Conservation (phyloP, 2,329 filamentous ascomycete genomes). For the Sporothrix mexicana region DNA sequence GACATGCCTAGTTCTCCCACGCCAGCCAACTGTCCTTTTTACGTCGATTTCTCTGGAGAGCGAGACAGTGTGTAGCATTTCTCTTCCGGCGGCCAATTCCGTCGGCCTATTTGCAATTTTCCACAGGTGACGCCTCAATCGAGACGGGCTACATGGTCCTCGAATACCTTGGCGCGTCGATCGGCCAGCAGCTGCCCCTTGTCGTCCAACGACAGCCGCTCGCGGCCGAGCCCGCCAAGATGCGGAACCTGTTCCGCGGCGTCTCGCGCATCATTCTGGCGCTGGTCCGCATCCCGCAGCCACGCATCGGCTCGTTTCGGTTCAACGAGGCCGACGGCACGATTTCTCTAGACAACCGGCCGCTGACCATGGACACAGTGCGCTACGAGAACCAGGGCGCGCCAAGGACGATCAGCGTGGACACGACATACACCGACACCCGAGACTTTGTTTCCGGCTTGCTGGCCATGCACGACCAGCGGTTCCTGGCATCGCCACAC, state of each 20-base stretch:
- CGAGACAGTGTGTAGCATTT: background rate
- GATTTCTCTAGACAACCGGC: constrained; percentile 32
- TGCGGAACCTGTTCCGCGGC: constrained; percentile 32
- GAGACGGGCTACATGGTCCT: constrained; percentile 29
- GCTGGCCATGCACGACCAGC: constrained; percentile 41
- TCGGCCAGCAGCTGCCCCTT: constrained; percentile 18
- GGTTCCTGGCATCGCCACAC: constrained; percentile 41
- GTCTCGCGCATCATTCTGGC: constrained; percentile 40
- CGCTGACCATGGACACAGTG: constrained; percentile 39
- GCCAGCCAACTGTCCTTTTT: background rate
- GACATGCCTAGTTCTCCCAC: background rate
- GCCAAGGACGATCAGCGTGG: constrained; percentile 41
- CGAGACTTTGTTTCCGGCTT: constrained; percentile 42
- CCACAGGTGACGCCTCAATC: background rate
- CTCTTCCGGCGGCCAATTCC: background rate
- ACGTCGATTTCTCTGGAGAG: background rate
- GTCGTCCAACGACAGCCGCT: background rate
- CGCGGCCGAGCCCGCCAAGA: constrained; percentile 11
- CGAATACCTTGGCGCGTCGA: constrained; percentile 21
- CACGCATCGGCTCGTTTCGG: constrained; percentile 42
- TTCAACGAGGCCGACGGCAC: constrained; percentile 41
- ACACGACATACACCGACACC: constrained; percentile 43
- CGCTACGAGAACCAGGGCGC: constrained; percentile 46
- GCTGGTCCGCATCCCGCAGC: constrained; percentile 42
- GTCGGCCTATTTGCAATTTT: background rate